phyloP scores from a whole-genome alignment of 2,329 filamentous ascomycete genomes.

The Cercospora canescens region DNA sequence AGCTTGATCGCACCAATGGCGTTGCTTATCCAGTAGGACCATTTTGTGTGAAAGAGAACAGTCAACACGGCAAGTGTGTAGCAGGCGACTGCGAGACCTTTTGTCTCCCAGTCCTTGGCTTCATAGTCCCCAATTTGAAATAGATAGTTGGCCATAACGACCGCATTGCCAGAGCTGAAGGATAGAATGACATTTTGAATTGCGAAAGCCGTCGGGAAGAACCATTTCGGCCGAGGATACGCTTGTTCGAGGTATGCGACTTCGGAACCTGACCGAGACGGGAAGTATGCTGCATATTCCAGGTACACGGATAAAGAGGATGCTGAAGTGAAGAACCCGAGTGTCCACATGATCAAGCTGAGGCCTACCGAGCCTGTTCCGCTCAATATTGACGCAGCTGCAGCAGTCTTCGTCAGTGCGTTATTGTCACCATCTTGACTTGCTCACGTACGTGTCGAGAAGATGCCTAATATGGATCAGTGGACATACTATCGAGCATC shows the following conservation, averaged over 20 bases:
- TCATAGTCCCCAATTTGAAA: conserved; percentile 56
- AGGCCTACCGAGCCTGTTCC: conserved; percentile 64
- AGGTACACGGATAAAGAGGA: conserved; percentile 61
- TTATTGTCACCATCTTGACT: not conserved
- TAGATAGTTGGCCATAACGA: conserved; percentile 60
- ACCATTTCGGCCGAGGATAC: conserved; percentile 62
- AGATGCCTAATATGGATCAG: conserved; percentile 18
- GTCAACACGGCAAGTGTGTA: conserved; percentile 56
- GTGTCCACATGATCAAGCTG: conserved; percentile 63
- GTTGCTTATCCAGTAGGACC: conserved; percentile 58
- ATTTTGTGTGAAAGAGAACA: conserved; percentile 57
- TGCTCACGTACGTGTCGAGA: conserved; percentile 50
- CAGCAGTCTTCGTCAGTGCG: not conserved
- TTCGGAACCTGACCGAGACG: conserved; percentile 65
- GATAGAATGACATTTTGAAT: conserved; percentile 64
- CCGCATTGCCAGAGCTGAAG: conserved; percentile 65
- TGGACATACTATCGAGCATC: not conserved
- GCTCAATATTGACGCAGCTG: conserved; percentile 55
- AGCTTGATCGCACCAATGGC: conserved; percentile 61
- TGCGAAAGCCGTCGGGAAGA: conserved; percentile 66
- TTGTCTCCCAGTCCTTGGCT: conserved; percentile 63
- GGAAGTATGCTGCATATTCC: conserved; percentile 65
- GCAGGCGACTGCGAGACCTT: conserved; percentile 65
- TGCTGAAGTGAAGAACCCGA: conserved; percentile 61
- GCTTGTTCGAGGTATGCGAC: conserved; percentile 70